Evolutionary conservation across 1,139 yeast species (phyloP).

Genomic region (Taiozyma sp.): DNA sequence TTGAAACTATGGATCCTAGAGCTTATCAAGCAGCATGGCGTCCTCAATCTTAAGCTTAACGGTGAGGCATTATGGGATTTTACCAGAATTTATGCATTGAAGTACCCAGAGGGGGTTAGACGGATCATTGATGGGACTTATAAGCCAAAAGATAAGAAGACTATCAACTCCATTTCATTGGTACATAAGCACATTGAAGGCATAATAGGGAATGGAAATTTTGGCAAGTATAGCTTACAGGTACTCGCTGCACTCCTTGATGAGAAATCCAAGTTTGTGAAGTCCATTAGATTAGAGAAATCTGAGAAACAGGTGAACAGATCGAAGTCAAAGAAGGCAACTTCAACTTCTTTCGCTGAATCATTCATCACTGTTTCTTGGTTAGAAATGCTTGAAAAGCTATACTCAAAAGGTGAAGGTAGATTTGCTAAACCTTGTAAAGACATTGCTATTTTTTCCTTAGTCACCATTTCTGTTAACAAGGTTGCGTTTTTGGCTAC

Average conservation of each 20-base stretch:
- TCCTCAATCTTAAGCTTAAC: conserved; percentile 48
- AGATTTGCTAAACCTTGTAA: conserved; percentile 41
- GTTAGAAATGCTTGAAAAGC: conserved; percentile 53
- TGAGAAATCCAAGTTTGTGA: not conserved
- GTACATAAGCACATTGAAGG: conserved; percentile 34
- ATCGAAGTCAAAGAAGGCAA: conserved; percentile 11
- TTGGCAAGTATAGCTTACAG: conserved; percentile 36
- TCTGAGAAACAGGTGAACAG: conserved; percentile 1
- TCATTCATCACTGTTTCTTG: conserved; percentile 48
- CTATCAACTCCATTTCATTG: conserved; percentile 13
- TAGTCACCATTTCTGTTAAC: conserved; percentile 44
- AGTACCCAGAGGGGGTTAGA: conserved; percentile 44
- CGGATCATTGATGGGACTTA: conserved; percentile 46
- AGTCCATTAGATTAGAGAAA: not conserved
- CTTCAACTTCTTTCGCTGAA: conserved; percentile 38
- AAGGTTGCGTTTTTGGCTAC: conserved; percentile 39
- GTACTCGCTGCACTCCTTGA: conserved; percentile 33
- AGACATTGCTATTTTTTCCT: conserved; percentile 47
- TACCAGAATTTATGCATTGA: conserved; percentile 44
- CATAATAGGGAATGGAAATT: conserved; percentile 40
- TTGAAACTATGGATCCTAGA: conserved; percentile 50
- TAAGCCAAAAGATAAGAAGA: conserved; percentile 21
- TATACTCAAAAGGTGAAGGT: conserved; percentile 55
- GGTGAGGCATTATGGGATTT: conserved; percentile 65
- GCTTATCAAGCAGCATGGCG: conserved; percentile 47